Evolutionary conservation across 495 filamentous ascomycete genomes (phyloP).

Genomic region (Tuber magnatum): DNA sequence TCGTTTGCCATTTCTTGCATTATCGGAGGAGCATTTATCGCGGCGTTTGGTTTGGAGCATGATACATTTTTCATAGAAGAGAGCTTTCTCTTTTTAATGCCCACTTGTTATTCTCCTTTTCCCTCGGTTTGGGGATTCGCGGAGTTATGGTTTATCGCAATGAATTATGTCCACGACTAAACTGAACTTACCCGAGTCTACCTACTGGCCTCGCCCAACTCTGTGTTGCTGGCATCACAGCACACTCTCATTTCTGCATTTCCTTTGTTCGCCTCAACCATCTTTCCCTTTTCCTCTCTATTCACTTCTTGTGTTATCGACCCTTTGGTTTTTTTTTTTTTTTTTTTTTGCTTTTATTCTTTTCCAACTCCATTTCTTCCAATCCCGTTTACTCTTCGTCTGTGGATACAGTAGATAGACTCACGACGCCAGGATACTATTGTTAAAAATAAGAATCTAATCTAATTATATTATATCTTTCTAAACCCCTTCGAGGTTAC

Average conservation of each 20-base stretch:
- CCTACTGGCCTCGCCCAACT: background rate
- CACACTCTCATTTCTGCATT: background rate
- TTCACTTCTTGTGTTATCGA: conserved; percentile 1
- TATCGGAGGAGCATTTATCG: background rate
- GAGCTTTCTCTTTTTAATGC: background rate
- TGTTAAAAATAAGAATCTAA: background rate
- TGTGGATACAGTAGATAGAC: background rate
- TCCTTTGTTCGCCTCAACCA: background rate
- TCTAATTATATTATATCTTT: background rate
- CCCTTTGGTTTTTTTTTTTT: background rate
- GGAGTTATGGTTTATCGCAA: background rate
- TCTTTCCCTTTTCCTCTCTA: background rate
- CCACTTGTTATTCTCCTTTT: background rate
- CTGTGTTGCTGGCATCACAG: conserved; percentile 3
- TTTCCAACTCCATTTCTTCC: background rate
- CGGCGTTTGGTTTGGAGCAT: background rate
- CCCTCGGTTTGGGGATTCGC: background rate
- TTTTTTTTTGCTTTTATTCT: background rate
- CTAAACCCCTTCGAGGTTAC: background rate
- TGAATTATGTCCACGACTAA: background rate
- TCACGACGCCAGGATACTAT: background rate
- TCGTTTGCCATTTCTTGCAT: background rate
- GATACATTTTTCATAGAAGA: background rate
- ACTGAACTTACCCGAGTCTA: background rate
- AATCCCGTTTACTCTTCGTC: background rate